These are phyloP conservation scores for Amanita fuliginea DNA, from an alignment of 768 basidiomycete species.

Conservation along the genomic window DNA sequence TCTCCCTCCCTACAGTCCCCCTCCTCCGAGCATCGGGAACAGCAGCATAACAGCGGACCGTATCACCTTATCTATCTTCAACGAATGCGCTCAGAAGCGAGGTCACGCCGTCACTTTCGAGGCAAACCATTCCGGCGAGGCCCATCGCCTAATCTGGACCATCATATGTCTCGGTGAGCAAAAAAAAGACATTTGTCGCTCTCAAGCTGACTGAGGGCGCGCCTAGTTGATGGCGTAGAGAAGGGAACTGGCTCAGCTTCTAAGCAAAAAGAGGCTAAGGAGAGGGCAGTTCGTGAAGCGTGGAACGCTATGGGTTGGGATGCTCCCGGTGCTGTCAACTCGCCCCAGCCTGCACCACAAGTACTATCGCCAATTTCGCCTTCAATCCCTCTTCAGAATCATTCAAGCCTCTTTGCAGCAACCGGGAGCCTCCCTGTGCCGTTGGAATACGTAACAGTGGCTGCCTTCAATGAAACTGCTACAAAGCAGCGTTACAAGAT, in stretches of 20 bases:
- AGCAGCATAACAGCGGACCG: not conserved
- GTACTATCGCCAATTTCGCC: not conserved
- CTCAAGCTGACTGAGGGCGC: not conserved
- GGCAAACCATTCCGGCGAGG: not conserved
- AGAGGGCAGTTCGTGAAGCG: slow-evolving; percentile 2
- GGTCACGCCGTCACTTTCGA: not conserved
- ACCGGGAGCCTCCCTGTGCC: not conserved
- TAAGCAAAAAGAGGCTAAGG: not conserved
- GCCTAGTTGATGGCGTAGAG: not conserved
- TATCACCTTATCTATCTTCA: not conserved
- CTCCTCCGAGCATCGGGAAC: not conserved
- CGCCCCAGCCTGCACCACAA: not conserved
- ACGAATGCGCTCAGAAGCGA: not conserved
- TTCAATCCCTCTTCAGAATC: not conserved
- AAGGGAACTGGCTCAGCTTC: not conserved
- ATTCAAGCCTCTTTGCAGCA: not conserved
- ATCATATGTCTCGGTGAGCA: not conserved
- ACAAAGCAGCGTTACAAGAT: not conserved
- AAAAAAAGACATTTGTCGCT: not conserved
- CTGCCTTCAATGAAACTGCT: not conserved
- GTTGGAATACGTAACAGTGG: not conserved
- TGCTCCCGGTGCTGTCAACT: not conserved
- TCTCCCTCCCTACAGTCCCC: not conserved
- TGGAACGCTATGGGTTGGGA: slow-evolving; percentile 7
- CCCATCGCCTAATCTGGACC: slow-evolving; percentile 3